These are phyloP conservation scores for Vigna radiata DNA, from an alignment of 306 rosid genomes.

Conservation along the genomic window DNA sequence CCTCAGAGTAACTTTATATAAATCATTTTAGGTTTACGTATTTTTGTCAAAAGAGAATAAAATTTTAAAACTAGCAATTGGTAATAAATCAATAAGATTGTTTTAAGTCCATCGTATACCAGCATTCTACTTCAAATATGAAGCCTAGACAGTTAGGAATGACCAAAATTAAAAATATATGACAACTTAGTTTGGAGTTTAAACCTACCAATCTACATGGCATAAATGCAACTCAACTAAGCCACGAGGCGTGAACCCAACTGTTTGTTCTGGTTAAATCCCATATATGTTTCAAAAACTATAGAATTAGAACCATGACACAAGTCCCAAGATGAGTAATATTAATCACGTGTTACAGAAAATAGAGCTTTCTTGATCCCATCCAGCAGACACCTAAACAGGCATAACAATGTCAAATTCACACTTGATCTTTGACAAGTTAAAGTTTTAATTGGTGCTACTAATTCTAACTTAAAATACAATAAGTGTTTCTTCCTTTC, in stretches of 20 bases:
- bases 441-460: background rate
- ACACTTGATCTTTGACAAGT: background rate
- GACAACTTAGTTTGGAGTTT: background rate
- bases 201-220: conserved; percentile 18
- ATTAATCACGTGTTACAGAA: conserved; percentile 19
- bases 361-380: background rate
- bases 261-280: conserved; percentile 14
- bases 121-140: background rate
- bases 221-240: conserved; percentile 19
- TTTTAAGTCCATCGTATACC: background rate
- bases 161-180: background rate
- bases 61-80: background rate
- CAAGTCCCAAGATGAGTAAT: conserved; percentile 13
- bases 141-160: conserved; percentile 6
- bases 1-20: background rate
- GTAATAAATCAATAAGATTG: background rate
- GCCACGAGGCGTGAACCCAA: background rate
- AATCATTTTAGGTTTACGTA: conserved; percentile 25
- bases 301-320: background rate
- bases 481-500: background rate
- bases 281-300: background rate
- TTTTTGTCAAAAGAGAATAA: conserved; percentile 11
- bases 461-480: conserved; percentile 33
- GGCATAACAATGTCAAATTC: conserved; percentile 32
- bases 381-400: background rate